A percentile compares a stretch with the other conserved stretches of the same genome.
These are phyloP conservation scores for Agrostemma githago DNA, from an alignment of 148 eudicot species.

Conservation along the genomic window DNA sequence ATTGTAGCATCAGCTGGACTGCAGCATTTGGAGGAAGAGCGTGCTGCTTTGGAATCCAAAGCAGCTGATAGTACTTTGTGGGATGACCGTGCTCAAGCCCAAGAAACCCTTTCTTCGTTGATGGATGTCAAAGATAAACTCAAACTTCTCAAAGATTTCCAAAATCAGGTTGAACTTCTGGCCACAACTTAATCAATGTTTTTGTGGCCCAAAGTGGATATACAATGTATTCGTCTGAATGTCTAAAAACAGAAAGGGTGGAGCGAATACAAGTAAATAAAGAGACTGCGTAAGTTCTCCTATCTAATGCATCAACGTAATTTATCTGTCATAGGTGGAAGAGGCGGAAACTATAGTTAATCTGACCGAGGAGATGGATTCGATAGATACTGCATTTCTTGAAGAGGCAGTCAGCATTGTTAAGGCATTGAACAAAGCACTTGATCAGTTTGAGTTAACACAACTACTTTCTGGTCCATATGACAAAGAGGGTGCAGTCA, in stretches of 20 bases:
- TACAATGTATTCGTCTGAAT: background rate
- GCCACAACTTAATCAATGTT: background rate
- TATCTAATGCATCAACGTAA: background rate
- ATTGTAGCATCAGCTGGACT: slow-evolving; percentile 68
- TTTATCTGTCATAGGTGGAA: slow-evolving; percentile 52
- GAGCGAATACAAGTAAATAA: background rate
- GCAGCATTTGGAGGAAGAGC: slow-evolving; percentile 64
- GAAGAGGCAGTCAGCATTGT: slow-evolving; percentile 76
- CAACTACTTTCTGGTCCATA: slow-evolving; percentile 91
- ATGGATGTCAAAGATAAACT: slow-evolving; percentile 84
- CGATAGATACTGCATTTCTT: slow-evolving; percentile 70
- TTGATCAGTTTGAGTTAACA: slow-evolving; percentile 82
- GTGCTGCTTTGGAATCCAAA: slow-evolving; percentile 59
- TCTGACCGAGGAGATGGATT: slow-evolving; percentile 95
- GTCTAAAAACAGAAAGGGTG: background rate
- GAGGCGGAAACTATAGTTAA: slow-evolving; percentile 90
- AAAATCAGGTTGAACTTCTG: slow-evolving; percentile 52
- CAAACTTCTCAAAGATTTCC: slow-evolving; percentile 66
- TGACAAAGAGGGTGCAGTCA: slow-evolving; percentile 94
- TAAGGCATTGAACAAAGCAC: slow-evolving; percentile 72
- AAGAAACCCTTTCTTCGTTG: slow-evolving; percentile 71
- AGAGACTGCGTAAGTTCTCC: background rate
- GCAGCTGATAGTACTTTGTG: slow-evolving; percentile 75
- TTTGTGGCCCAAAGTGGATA: background rate
- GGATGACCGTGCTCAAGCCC: slow-evolving; percentile 93